Evolutionary conservation across 129 eudicot genomes (phyloP).

Genomic region (Flaveria brownii): DNA sequence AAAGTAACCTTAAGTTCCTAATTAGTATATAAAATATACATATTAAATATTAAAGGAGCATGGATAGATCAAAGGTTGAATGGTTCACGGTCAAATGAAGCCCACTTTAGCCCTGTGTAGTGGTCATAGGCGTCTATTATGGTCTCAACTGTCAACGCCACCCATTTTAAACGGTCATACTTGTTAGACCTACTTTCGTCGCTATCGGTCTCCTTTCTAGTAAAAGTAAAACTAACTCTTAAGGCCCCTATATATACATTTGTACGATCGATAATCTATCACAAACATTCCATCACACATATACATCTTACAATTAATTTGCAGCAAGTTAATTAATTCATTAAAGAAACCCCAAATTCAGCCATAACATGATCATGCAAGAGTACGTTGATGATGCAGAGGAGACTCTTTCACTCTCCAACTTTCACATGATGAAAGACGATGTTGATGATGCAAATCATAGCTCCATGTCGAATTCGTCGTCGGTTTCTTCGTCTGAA

Average conservation of each 20-base stretch:
- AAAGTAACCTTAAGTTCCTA: too few relatives aligned
- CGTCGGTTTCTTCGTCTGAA: constrained; percentile 21
- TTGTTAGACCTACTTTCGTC: background rate
- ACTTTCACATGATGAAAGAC: constrained; percentile 25
- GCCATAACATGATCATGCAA: constrained; percentile 27
- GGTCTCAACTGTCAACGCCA: background rate
- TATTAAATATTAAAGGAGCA: too few relatives aligned
- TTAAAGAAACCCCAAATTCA: background rate
- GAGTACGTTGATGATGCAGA: constrained; percentile 27
- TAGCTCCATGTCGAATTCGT: constrained; percentile 7
- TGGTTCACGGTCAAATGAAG: constrained; percentile 11
- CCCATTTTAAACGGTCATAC: constrained; percentile 11
- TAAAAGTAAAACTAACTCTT: constrained; percentile 9
- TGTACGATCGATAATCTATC: too few relatives aligned
- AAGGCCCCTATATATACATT: too few relatives aligned
- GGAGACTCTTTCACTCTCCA: constrained; percentile 36
- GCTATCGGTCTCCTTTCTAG: background rate
- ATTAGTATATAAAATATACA: too few relatives aligned
- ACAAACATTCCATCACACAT: background rate
- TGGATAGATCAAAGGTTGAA: too few relatives aligned
- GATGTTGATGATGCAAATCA: constrained; percentile 6
- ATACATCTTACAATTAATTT: background rate
- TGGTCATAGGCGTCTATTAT: constrained; percentile 27
- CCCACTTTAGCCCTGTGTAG: constrained; percentile 3
- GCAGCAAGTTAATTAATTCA: background rate